Base-by-base conservation (phyloP, 495 filamentous ascomycete genomes). In the Trichoderma asperelloides region DNA sequence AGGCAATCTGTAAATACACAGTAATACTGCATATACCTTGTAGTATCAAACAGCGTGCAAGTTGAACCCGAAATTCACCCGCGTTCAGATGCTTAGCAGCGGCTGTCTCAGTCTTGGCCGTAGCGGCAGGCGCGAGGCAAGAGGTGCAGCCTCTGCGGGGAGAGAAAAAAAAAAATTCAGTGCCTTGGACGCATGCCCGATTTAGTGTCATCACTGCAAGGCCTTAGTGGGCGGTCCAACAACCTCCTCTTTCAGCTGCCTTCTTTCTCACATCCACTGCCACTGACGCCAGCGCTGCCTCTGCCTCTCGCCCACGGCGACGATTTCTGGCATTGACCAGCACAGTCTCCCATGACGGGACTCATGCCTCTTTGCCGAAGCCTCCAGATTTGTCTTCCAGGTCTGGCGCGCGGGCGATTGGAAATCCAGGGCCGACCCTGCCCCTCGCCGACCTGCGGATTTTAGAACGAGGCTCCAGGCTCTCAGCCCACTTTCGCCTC, bases 381-480 rank as follows among this genome's bases (percentile, higher is more conserved):
- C 23, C 64, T 65, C 25, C 28, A 65, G 64, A 45, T 28, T 65
- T 41, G 40, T 47, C 64, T 40, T 65, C 64, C 40, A 65, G 64
- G 64, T 49, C 64, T 47, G 64, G 55, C 55, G 55, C 55, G 55
- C 25, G 55, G 55, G 55, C 55, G 55, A 60, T 60, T 25, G 55
- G 55, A 60, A 60, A 60, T 60, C 55, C 55, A 60, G 11, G 55
- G 55, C 55, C 55, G 27, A 23, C 55, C 55, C 55, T 60, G 55
- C 55, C 55, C 55, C 55, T 60, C 55, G 55, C 55, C 55, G 55
- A 30, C 40, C 64, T 41, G 21, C 64, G 64, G 41, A 65, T 65
- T 47, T 28, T 65, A 40, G 27, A 27, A 30, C 28, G 27, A 64
- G 28, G 30, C 62, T 21, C 30, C 33, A 40, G 63, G 37, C 63